These are phyloP conservation scores for Cordia subcordata DNA, from an alignment of 257 asterid species.

Conservation along the genomic window DNA sequence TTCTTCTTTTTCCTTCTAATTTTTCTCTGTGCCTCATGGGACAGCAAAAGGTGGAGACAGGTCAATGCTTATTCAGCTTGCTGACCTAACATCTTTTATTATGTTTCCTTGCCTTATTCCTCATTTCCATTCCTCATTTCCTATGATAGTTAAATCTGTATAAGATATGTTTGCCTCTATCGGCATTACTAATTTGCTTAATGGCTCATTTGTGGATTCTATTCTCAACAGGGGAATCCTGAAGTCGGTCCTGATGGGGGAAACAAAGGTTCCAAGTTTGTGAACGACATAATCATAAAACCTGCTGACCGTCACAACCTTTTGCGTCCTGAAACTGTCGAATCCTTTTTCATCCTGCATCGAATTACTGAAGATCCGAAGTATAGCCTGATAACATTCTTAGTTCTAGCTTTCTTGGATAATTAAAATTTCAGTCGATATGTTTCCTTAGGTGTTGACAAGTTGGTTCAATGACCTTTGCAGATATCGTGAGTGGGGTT, in stretches of 20 bases:
- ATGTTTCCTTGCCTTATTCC: no score
- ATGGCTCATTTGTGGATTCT: slow-evolving; percentile 18
- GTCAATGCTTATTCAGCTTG: no score
- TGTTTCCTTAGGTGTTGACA: no score
- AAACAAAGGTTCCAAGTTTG: slow-evolving; percentile 62
- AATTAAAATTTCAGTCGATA: no score
- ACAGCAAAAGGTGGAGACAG: no score
- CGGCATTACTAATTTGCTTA: slow-evolving; percentile 9
- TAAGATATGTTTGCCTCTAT: slow-evolving; percentile 1
- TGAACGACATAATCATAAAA: slow-evolving; percentile 72
- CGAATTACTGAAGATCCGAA: slow-evolving; percentile 87
- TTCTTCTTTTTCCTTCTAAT: no score
- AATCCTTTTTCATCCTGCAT: slow-evolving; percentile 76
- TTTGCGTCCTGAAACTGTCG: slow-evolving; percentile 97
- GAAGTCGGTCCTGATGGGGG: slow-evolving; percentile 77
- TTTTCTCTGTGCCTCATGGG: no score
- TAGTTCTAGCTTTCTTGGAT: no score
- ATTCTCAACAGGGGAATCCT: slow-evolving; percentile 47
- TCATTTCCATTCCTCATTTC: no score
- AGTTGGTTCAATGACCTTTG: slow-evolving; percentile 3
- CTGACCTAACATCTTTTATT: no score
- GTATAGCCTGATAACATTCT: slow-evolving; percentile 34
- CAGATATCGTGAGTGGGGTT: slow-evolving; percentile 98
- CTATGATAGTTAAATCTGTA: background rate
- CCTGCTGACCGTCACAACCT: slow-evolving; percentile 93